These are phyloP conservation scores for Penicillium mononematosum DNA, from an alignment of 495 filamentous ascomycete genomes.

Conservation along the genomic window DNA sequence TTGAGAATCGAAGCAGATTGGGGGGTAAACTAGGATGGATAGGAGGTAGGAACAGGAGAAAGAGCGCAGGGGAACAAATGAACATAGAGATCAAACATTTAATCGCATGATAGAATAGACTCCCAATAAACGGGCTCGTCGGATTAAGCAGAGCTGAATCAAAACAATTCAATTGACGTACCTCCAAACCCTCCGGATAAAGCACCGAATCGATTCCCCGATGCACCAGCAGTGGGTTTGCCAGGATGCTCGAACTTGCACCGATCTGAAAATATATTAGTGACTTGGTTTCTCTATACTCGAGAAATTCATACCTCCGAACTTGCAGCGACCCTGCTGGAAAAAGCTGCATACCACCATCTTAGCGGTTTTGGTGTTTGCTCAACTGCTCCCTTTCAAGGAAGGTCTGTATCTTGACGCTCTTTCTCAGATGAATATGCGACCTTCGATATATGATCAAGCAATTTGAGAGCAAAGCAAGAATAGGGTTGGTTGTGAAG, in stretches of 20 bases:
- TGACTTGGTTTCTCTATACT: neutral
- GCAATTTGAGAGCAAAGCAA: neutral
- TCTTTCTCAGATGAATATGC: neutral
- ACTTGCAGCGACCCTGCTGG: conserved; percentile 70
- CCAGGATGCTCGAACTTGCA: conserved; percentile 59
- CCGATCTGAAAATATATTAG: conserved; percentile 39
- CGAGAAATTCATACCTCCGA: conserved; percentile 52
- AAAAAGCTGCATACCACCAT: conserved; percentile 72
- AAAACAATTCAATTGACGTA: conserved; percentile 24
- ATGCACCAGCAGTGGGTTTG: conserved; percentile 23
- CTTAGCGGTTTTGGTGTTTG: conserved; percentile 9
- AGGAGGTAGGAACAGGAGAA: neutral
- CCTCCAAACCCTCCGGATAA: conserved; percentile 40
- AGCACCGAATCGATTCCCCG: conserved; percentile 47
- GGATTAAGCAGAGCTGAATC: neutral
- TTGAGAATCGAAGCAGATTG: neutral
- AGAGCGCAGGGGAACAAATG: neutral
- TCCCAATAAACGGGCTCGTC: neutral
- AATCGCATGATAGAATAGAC: neutral
- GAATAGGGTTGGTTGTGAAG: neutral
- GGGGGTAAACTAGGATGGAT: neutral
- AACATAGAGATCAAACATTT: neutral
- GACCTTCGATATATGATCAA: neutral
- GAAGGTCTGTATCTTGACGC: neutral
- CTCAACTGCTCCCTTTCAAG: neutral